These are phyloP conservation scores for Hamamelis virginiana DNA, from an alignment of 164 flowering plant genomes.

Conservation along the genomic window DNA sequence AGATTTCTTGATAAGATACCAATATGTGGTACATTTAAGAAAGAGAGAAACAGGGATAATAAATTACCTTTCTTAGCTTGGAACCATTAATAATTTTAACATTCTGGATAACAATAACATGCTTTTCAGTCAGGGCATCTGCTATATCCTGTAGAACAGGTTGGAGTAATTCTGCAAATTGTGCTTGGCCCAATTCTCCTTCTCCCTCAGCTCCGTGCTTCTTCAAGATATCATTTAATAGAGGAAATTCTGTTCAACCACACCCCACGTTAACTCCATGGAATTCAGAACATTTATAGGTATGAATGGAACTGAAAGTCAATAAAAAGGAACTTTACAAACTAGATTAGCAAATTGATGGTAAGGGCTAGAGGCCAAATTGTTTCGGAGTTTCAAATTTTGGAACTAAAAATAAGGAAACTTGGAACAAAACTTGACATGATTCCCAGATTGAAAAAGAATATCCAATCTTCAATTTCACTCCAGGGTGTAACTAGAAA, in stretches of 20 bases:
- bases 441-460: no score
- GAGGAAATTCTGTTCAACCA: slow-evolving; percentile 48
- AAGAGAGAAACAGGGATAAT: not conserved
- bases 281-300: not conserved
- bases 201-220: slow-evolving; percentile 64
- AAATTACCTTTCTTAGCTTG: slow-evolving; percentile 58
- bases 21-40: not conserved
- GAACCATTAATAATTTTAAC: slow-evolving; percentile 57
- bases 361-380: not conserved
- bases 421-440: no score
- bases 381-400: no score
- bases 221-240: slow-evolving; percentile 54
- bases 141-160: slow-evolving; percentile 63
- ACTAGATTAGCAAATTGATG: not conserved
- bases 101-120: slow-evolving; percentile 43
- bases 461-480: no score
- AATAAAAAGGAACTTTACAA: not conserved
- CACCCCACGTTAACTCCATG: not conserved
- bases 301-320: not conserved
- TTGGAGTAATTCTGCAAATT: slow-evolving; percentile 71
- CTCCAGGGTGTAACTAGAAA: no score
- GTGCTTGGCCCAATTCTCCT: slow-evolving; percentile 72
- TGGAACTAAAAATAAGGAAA: no score
- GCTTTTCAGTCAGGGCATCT: slow-evolving; percentile 47
- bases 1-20: not conserved